These are phyloP conservation scores for Venturia carpophila DNA, from an alignment of 2,329 filamentous ascomycete species.

Conservation along the genomic window DNA sequence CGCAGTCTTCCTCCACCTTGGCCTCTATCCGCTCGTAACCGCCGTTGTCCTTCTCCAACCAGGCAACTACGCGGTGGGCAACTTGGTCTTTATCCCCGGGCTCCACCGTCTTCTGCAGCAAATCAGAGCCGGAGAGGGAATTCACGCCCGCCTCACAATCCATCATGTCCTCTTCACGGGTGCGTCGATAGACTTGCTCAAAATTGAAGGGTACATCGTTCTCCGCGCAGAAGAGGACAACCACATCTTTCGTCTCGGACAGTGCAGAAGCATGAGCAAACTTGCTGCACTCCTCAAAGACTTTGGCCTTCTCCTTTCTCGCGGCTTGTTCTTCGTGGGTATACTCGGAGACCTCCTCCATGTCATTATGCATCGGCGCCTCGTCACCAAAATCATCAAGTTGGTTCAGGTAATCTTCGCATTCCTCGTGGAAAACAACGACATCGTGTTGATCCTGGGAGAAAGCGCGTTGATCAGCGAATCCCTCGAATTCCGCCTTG, in stretches of 20 bases:
- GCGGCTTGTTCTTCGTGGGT: not conserved
- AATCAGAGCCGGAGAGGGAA: not conserved
- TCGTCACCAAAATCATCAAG: not conserved
- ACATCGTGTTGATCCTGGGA: not conserved
- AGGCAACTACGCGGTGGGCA: not conserved
- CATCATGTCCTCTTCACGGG: not conserved
- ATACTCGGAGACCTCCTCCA: not conserved
- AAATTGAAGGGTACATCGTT: not conserved
- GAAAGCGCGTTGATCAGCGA: not conserved
- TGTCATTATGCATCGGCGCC: not conserved
- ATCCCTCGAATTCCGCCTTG: not conserved
- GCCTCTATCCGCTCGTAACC: not conserved
- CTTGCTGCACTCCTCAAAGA: not conserved
- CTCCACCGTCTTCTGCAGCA: not conserved
- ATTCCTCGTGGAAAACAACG: not conserved
- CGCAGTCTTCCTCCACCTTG: not conserved
- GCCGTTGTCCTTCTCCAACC: not conserved
- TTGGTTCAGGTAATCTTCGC: not conserved
- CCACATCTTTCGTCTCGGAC: not conserved
- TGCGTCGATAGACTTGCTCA: not conserved
- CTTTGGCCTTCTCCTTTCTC: not conserved
- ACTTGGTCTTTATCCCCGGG: not conserved
- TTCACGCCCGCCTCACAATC: not conserved
- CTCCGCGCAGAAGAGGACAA: not conserved
- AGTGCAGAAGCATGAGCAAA: not conserved